These are phyloP conservation scores for Kitagawia praeruptora DNA, from an alignment of 129 eudicot genomes.

Conservation along the genomic window DNA sequence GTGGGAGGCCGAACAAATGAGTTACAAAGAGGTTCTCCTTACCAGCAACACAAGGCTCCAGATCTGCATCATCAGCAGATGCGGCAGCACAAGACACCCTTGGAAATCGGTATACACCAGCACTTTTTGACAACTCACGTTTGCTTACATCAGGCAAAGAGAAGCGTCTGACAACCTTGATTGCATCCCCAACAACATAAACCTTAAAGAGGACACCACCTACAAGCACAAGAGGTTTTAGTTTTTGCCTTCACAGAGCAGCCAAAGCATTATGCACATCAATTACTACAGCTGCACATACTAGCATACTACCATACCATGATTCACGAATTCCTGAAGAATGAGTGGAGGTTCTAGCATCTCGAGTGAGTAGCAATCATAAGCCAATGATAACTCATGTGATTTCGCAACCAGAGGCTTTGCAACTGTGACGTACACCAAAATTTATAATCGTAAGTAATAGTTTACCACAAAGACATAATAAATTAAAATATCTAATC, in stretches of 20 bases:
- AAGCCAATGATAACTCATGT: conserved; percentile 91
- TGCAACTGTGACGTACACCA: conserved; percentile 46
- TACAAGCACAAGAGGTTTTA: conserved; percentile 20
- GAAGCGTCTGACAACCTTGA: conserved; percentile 86
- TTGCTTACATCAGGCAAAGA: conserved; percentile 83
- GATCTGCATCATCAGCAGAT: conserved; percentile 95
- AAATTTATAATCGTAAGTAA: background rate
- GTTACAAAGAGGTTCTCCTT: conserved; percentile 7
- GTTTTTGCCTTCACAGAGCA: background rate
- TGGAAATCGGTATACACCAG: conserved; percentile 83
- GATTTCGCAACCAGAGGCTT: conserved; percentile 91
- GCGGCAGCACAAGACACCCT: conserved; percentile 97
- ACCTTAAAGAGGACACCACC: conserved; percentile 95
- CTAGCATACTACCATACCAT: conserved; percentile 58
- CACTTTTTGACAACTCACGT: conserved; percentile 59
- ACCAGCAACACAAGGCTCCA: conserved; percentile 89
- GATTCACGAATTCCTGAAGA: conserved; percentile 91
- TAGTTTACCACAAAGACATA: background rate
- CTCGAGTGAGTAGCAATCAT: conserved; percentile 73
- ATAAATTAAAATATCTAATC: background rate
- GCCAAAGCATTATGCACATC: background rate
- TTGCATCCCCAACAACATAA: conserved; percentile 85
- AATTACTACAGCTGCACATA: background rate
- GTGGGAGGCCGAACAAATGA: background rate
- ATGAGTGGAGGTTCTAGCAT: conserved; percentile 94